Conservation (phyloP, 192 early-diverging fungal genomes). For the Coemansia nantahalensis region DNA sequence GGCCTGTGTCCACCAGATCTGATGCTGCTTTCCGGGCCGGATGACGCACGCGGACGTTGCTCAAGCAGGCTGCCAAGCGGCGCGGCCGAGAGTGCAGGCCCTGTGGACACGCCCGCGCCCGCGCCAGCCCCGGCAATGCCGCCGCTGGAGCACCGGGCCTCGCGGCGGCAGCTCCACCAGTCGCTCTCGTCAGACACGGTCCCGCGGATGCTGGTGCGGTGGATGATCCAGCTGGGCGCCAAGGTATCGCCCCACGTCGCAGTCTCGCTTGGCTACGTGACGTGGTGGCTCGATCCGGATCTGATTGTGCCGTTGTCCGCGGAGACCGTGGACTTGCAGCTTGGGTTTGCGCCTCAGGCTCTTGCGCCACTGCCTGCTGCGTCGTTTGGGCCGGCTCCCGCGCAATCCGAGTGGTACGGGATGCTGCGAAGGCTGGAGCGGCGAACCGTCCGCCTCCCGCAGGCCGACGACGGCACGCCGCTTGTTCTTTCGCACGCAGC, state of each 20-base stretch:
- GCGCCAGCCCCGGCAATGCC: background rate
- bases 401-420: constrained; percentile 43
- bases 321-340: constrained; percentile 28
- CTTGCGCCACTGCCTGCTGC: background rate
- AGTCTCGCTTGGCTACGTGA: constrained; percentile 13
- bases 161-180: constrained; percentile 26
- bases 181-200: constrained; percentile 22
- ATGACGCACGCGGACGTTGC: too few relatives aligned
- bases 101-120: background rate
- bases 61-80: too few relatives aligned
- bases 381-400: constrained; percentile 6
- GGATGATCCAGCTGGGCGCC: constrained; percentile 7
- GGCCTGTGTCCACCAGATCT: too few relatives aligned
- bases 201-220: constrained; percentile 26
- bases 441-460: constrained; percentile 24
- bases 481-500: constrained; percentile 15
- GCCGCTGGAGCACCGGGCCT: constrained; percentile 9
- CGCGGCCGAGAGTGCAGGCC: too few relatives aligned
- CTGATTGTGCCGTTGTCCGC: constrained; percentile 41
- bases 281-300: constrained; percentile 42
- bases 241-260: constrained; percentile 17
- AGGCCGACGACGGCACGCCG: constrained; percentile 45
- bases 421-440: constrained; percentile 40
- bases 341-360: constrained; percentile 19
- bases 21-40: too few relatives aligned